These are phyloP conservation scores for Corrigiola litoralis DNA, from an alignment of 179 eudicot species.

Conservation along the genomic window DNA sequence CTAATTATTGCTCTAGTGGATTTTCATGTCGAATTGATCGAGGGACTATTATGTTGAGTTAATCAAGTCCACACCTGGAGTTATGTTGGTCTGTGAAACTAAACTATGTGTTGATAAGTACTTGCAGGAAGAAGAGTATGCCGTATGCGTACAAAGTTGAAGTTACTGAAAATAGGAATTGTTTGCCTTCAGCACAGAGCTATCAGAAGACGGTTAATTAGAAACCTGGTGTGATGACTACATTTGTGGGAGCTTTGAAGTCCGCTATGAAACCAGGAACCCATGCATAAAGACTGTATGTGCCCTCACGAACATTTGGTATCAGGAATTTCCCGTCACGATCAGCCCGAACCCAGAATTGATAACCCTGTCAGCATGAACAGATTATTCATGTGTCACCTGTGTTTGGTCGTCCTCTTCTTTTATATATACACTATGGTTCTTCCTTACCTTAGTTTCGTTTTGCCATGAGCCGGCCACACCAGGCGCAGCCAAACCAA, in stretches of 20 bases:
- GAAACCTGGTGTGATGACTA: slow-evolving; percentile 47
- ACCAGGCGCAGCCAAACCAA: slow-evolving; percentile 60
- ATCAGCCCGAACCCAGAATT: slow-evolving; percentile 55
- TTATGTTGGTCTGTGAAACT: no score
- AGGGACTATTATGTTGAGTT: no score
- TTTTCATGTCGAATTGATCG: no score
- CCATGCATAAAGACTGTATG: slow-evolving; percentile 45
- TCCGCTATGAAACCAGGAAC: slow-evolving; percentile 57
- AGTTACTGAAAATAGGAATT: no score
- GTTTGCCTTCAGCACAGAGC: no score
- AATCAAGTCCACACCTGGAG: no score
- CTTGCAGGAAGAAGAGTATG: no score
- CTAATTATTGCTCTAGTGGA: no score
- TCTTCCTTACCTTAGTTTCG: slow-evolving; percentile 41
- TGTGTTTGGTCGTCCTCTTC: not conserved
- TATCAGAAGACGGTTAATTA: not conserved
- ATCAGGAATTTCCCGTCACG: slow-evolving; percentile 38
- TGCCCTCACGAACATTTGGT: slow-evolving; percentile 30
- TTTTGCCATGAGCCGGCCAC: slow-evolving; percentile 56
- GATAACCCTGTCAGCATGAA: slow-evolving; percentile 46
- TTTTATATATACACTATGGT: not conserved
- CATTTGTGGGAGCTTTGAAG: slow-evolving; percentile 25
- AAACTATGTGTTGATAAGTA: no score
- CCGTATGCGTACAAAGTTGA: no score
- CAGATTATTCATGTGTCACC: not conserved